Base-by-base conservation (phyloP, 208 protist species). In the Crithidia mellificae region DNA sequence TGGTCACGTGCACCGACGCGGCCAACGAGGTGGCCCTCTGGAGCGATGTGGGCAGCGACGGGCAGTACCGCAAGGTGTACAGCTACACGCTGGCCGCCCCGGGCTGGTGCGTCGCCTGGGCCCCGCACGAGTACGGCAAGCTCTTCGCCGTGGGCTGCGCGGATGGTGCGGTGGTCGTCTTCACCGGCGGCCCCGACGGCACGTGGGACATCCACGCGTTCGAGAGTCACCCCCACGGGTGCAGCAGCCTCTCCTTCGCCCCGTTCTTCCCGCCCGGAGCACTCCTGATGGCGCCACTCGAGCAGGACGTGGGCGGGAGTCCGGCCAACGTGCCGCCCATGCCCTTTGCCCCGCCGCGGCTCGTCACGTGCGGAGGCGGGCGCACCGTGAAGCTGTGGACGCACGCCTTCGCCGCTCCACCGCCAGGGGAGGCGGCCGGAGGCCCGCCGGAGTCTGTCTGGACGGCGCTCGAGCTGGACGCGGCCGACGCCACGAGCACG, bases 71-170 rank as follows among this genome's bases (percentile, higher is more conserved):
- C 39, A 78, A 83, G 67, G 77, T 92, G 17, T 96, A 92, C 78
- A 27, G 49, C 27, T 62, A 76, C 39, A 34, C 72, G 7, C 74
- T 93, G 38, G 34, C 75, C 14, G 61, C 81, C 8, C 54, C 79
- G 1, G 81, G 80, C 36, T 84, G 79, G 67, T 86, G 83, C 58
- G 80, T 83, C n/a, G 81, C 81, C 44, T 96, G 90, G 88, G 87
- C 84, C 5, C 84, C 90, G 38, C 66, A 80, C 34, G 84, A 92
- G 77, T 92, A 90, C 63, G 90, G 90, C 27, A 84, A 84, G 53
- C 71, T 91, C 14, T 96, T 96, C 51, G 85, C 87, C 14, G 87
- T 92, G 19, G 87, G 86, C 55, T 87, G 78, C 56, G 80, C 71
- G n/a, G 83, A 84, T 57, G 87, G 90, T 27, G 68, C 68, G 30